Percentiles rank a stretch among this genome's conserved stretches.
These are phyloP conservation scores for Serendipita sp. DNA, from an alignment of 768 basidiomycete genomes.

Conservation along the genomic window DNA sequence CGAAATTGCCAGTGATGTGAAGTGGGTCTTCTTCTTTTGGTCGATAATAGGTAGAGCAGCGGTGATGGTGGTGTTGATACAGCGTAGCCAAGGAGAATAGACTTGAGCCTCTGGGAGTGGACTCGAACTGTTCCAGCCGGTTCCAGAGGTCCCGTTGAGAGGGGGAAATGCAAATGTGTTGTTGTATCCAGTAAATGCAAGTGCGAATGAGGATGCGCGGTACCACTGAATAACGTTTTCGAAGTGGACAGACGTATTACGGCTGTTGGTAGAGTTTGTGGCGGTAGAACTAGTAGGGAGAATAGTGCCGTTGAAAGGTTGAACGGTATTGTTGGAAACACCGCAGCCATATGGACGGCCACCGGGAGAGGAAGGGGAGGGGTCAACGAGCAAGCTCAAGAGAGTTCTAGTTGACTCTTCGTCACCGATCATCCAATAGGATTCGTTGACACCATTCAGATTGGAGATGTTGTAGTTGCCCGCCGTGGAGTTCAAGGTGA, in stretches of 20 bases:
- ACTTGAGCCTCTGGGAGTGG: slow-evolving; percentile 33
- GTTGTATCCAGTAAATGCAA: slow-evolving; percentile 9
- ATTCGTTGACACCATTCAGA: neutral
- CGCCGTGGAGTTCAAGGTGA: neutral
- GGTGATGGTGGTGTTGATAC: slow-evolving; percentile 49
- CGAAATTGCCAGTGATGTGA: no score
- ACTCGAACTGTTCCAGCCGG: neutral
- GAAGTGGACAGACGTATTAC: neutral
- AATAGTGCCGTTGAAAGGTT: neutral
- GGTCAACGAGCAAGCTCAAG: neutral
- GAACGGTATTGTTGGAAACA: neutral
- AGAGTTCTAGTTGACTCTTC: neutral
- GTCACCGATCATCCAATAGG: slow-evolving; percentile 5
- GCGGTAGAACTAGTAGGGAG: no score
- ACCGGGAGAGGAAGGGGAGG: neutral
- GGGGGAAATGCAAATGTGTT: slow-evolving; percentile 7
- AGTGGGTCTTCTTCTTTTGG: slow-evolving; percentile 11
- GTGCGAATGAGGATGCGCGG: slow-evolving; percentile 8
- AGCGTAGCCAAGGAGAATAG: slow-evolving; percentile 27
- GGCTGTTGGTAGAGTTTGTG: no score
- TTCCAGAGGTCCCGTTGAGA: neutral
- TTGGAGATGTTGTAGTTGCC: neutral
- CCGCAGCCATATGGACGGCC: neutral
- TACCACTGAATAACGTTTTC: slow-evolving; percentile 10
- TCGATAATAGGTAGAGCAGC: slow-evolving; percentile 39